These are phyloP conservation scores for Fraxinus cuspidata DNA, from an alignment of 257 asterid genomes.

Conservation along the genomic window DNA sequence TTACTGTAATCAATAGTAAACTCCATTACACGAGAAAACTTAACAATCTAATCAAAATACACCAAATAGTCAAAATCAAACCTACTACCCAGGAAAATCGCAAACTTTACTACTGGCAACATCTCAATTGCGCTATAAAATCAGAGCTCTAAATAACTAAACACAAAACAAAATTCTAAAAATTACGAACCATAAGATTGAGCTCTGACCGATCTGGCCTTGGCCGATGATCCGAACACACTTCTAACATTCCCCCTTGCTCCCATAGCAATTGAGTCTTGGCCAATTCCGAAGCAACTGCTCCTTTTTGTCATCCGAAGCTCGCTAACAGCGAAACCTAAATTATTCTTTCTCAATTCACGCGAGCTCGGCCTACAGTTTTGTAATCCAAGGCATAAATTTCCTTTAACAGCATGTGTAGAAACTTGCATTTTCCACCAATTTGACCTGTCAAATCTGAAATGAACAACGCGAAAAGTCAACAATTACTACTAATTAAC, in stretches of 20 bases:
- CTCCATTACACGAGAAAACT: neutral
- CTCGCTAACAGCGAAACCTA: constrained; percentile 14
- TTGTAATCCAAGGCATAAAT: constrained; percentile 33
- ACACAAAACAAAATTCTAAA: neutral
- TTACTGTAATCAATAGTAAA: neutral
- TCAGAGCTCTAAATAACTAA: neutral
- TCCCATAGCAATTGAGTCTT: constrained; percentile 49
- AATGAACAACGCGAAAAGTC: constrained; percentile 32
- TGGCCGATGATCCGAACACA: constrained; percentile 47
- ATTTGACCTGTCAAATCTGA: constrained; percentile 36
- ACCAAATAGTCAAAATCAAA: neutral
- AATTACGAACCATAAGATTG: constrained; percentile 61
- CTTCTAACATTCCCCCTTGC: constrained; percentile 34
- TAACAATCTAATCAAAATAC: neutral
- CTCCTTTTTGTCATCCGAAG: constrained; percentile 42
- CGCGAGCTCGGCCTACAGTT: constrained; percentile 36
- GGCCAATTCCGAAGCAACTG: constrained; percentile 47
- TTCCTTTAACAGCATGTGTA: constrained; percentile 41
- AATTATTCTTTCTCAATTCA: constrained; percentile 27
- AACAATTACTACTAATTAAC: constrained; percentile 23
- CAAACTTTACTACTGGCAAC: constrained; percentile 1
- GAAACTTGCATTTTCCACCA: constrained; percentile 61
- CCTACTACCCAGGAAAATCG: neutral
- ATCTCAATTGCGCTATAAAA: neutral
- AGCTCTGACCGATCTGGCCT: constrained; percentile 53